Percentiles rank a stretch among this genome's conserved stretches.
phyloP scores from a whole-genome alignment of 345 rosid genomes.

The Eucalyptus victrix region DNA sequence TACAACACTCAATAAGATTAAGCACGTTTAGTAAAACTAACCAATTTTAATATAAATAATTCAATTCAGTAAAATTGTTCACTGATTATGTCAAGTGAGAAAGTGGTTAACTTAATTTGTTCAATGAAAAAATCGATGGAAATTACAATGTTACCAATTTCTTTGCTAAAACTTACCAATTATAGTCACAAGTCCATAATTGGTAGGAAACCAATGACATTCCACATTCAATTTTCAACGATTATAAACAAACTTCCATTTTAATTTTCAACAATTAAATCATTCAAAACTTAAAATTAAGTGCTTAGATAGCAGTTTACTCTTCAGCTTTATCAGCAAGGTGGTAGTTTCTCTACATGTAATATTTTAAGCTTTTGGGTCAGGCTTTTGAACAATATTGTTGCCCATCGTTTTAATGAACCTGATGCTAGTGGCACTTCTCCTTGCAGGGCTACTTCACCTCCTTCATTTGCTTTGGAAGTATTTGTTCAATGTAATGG shows the following conservation, averaged over 20 bases:
- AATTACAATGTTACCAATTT: not conserved
- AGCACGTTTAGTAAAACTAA: not conserved
- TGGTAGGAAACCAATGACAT: not conserved
- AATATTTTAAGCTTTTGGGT: not conserved
- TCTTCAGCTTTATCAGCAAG: not conserved
- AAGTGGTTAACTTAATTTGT: not conserved
- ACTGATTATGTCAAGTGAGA: not conserved
- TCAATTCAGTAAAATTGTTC: not conserved
- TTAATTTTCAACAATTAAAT: not conserved
- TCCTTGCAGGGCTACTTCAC: constrained; percentile 75
- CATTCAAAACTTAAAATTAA: not conserved
- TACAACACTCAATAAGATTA: not conserved
- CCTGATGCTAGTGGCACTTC: not conserved
- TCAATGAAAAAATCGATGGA: not conserved
- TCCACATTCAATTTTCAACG: not conserved
- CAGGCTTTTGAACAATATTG: not conserved
- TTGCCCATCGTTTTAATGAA: not conserved
- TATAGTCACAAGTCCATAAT: not conserved
- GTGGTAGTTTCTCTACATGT: not conserved
- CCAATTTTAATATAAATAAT: not conserved
- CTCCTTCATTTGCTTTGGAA: constrained; percentile 98
- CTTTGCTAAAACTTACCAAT: not conserved
- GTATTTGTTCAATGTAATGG: constrained; percentile 91
- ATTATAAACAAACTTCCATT: not conserved
- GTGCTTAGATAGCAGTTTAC: not conserved